Conservation (phyloP, 2,329 filamentous ascomycete species). For the Huntiella bhutanensis region DNA sequence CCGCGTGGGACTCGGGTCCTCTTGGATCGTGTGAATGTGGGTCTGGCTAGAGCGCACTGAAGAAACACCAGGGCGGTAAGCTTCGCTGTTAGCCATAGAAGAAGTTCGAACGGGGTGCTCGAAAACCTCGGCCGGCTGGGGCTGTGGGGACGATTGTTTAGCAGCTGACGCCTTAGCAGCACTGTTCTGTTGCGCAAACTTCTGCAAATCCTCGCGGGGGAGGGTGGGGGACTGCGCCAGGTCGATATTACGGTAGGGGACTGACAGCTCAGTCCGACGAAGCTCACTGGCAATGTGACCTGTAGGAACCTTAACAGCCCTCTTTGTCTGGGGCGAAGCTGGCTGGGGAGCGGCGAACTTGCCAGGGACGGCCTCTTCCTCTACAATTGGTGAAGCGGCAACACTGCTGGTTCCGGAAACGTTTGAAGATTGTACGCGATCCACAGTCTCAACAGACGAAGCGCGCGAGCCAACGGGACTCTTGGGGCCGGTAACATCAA, state of each 20-base stretch:
- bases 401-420: conserved; percentile 18
- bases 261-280: conserved; percentile 3
- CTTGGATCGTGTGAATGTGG: conserved; percentile 10
- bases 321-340: neutral
- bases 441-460: conserved; percentile 26
- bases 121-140: neutral
- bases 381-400: conserved; percentile 19
- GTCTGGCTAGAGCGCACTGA: conserved; percentile 5
- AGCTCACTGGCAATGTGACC: neutral
- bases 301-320: neutral
- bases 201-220: conserved; percentile 7
- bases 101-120: neutral
- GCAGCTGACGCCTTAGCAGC: neutral
- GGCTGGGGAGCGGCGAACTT: conserved; percentile 9
- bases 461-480: conserved; percentile 31
- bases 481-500: conserved; percentile 34
- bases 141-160: conserved; percentile 1
- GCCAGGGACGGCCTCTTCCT: conserved; percentile 25
- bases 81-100: conserved; percentile 5
- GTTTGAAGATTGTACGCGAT: conserved; percentile 24
- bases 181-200: conserved; percentile 1
- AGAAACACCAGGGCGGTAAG: conserved; percentile 4
- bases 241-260: conserved; percentile 1
- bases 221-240: conserved; percentile 10
- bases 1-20: conserved; percentile 10